Percentiles rank a stretch among this genome's conserved stretches.
Conservation (phyloP, 2,329 filamentous ascomycete species). For the Penicillium sp. region DNA sequence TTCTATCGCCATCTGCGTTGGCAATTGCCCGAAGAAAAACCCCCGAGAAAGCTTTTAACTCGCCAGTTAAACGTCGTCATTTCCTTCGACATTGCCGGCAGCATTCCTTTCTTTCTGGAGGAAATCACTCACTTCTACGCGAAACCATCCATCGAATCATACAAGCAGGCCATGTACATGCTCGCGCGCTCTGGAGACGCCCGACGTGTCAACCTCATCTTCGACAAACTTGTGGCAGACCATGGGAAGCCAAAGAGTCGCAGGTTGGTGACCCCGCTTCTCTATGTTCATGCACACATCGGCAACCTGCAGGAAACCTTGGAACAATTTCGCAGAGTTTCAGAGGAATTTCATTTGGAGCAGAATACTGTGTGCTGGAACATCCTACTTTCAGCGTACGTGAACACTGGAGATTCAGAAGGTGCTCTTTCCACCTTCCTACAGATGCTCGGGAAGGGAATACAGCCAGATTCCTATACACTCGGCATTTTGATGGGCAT, state of each 20-base stretch:
- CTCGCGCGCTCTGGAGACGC: conserved; percentile 50
- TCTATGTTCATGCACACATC: conserved; percentile 68
- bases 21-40: conserved; percentile 26
- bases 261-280: conserved; percentile 52
- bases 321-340: conserved; percentile 62
- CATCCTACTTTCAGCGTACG: conserved; percentile 68
- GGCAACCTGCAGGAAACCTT: conserved; percentile 62
- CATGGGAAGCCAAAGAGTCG: conserved; percentile 36
- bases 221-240: conserved; percentile 41
- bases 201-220: conserved; percentile 44
- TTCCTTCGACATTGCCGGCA: conserved; percentile 33
- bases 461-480: conserved; percentile 60
- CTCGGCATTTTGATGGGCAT: conserved; percentile 73
- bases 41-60: conserved; percentile 22
- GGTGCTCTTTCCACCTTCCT: conserved; percentile 64
- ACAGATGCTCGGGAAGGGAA: conserved; percentile 50
- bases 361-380: conserved; percentile 69
- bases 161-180: conserved; percentile 38
- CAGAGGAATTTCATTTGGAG: conserved; percentile 52
- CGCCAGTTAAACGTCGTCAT: conserved; percentile 28
- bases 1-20: conserved; percentile 44
- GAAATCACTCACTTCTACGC: conserved; percentile 38
- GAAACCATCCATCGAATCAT: conserved; percentile 33
- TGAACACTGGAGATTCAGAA: conserved; percentile 63
- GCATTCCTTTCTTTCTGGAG: conserved; percentile 42